Evolutionary conservation across 2,329 filamentous ascomycete species (phyloP), one percentile per base, ranked within the genome.

Genomic region (Purpureocillium takamizusanense): DNA sequence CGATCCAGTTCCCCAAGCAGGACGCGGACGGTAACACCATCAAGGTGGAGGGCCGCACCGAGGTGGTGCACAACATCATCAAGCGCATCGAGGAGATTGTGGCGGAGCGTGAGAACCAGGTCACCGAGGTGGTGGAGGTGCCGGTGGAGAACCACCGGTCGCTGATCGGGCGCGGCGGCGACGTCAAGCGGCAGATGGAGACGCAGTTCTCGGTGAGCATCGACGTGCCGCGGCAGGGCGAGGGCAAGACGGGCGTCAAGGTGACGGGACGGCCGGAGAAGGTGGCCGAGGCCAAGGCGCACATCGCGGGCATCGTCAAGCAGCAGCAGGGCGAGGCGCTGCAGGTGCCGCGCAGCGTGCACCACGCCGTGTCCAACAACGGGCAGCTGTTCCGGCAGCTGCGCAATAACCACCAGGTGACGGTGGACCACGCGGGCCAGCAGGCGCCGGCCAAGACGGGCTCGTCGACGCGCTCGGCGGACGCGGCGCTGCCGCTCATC

Each of bases 361-460:
- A 98, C 67, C 86, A 97, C 58, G 66, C 73, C 42, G 74, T 98
- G 49, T 77, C 86, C 37, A 90, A 95, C 58, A 89, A 90, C 47
- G 92, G 90, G 1, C 82, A 88, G 51, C 85, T 97, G 67, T 95
- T 97, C 83, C 86, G 90, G 48, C 83, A 80, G 52, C 78, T 98
- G 31, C 81, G 84, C 47, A 89, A 80, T 60, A 85, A 95, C 54
- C 75, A 86, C 62, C 82, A 86, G 49, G 87, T 98, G 48, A 92
- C 83, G 1, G 84, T 98, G 38, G 89, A 97, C 60, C 92, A 97
- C 57, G 85, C 79, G 39, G 88, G 89, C 33, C 79, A 92, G 43
- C 67, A 82, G 40, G 68, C 84, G 4, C 92, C 92, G 6, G 59
- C 79, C 30, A 88, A 82, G 64, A 75, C 83, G 21, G 63, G 75